Base-by-base conservation (phyloP, 2,329 filamentous ascomycete genomes). In the Botrytis hyacinthi region DNA sequence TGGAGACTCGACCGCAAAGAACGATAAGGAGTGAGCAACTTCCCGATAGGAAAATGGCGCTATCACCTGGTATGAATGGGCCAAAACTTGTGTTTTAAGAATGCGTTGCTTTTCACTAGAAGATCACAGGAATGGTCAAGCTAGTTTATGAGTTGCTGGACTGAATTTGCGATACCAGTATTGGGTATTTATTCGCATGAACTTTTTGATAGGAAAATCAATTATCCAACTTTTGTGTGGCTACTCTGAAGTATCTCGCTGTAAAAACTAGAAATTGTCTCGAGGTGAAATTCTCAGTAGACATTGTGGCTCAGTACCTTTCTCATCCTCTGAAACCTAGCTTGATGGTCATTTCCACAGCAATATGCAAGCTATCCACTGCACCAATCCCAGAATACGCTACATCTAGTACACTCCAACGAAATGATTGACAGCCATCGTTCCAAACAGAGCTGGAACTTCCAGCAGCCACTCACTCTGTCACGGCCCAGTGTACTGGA, bases 251-350 rank as follows among this genome's bases (percentile, higher is more conserved):
- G 48, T 14, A 51, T 51, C 26, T 3, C 12, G 26, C 26, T 51
- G 10, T 51, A 3, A 16, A 14, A n/a, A 1, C 1, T 1, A 3
- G 14, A 7, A 14, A 1, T 2, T 1, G 3, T 14, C 16, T 7
- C 48, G 26, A 51, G 26, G 26, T 16, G 12, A 51, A 1, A 14
- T 51, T 12, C 26, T n/a, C 48, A 6, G 26, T n/a, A 51, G 48
- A 51, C 26, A 51, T 7, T 51, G 48, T n/a, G 26, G 14, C 26
- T 51, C 12, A 14, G 4, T 51, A 5, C 5, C 26, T 51, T 51
- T n/a, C 4, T 51, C 48, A 51, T n/a, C 26, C 12, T n/a, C 26
- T n/a, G 14, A 16, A 12, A 51, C 14, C 48, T 12, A 51, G 48
- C 14, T 26, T 4, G 26, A 26, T 51, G 22, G 3, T 12, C 26